phyloP scores from a whole-genome alignment of 169 alveolate species.

The Plasmodium inui region DNA sequence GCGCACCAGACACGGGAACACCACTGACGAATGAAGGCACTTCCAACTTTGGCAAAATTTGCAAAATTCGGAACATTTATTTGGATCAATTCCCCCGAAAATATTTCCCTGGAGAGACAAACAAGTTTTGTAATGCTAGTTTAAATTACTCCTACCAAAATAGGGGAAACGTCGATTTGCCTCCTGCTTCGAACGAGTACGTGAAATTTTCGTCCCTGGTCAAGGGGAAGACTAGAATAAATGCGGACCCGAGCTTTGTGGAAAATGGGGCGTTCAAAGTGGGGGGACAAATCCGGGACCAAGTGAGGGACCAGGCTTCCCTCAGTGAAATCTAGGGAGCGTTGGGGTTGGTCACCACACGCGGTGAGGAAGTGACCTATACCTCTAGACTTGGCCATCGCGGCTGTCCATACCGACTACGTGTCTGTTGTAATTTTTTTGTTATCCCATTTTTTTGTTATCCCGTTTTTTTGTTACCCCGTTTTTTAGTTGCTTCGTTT shows the following conservation, averaged over 20 bases:
- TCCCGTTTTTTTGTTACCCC: not conserved
- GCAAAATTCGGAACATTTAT: slow-evolving; percentile 37
- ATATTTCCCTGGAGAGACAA: slow-evolving; percentile 4
- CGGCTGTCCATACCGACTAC: not conserved
- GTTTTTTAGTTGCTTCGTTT: not conserved
- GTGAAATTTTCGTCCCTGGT: slow-evolving; percentile 17
- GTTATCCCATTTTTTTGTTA: not conserved
- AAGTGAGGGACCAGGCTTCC: not conserved
- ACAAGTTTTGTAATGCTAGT: not conserved
- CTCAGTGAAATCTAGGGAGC: slow-evolving; percentile 1
- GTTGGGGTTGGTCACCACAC: not conserved
- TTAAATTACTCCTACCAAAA: not conserved
- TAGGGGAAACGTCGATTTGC: not conserved
- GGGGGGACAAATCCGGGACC: not conserved
- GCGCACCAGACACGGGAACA: not conserved
- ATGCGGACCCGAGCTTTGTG: not conserved
- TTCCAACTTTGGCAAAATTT: slow-evolving; percentile 17
- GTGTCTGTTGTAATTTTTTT: not conserved
- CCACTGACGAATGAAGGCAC: not conserved
- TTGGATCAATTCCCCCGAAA: slow-evolving; percentile 3
- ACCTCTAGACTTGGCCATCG: not conserved
- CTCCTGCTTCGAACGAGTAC: slow-evolving; percentile 3
- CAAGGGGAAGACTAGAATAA: slow-evolving; percentile 1
- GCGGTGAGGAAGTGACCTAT: not conserved
- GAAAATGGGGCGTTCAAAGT: not conserved